phyloP scores from a whole-genome alignment of 1,139 yeast species.

The Lodderomyces oxycetoniae region DNA sequence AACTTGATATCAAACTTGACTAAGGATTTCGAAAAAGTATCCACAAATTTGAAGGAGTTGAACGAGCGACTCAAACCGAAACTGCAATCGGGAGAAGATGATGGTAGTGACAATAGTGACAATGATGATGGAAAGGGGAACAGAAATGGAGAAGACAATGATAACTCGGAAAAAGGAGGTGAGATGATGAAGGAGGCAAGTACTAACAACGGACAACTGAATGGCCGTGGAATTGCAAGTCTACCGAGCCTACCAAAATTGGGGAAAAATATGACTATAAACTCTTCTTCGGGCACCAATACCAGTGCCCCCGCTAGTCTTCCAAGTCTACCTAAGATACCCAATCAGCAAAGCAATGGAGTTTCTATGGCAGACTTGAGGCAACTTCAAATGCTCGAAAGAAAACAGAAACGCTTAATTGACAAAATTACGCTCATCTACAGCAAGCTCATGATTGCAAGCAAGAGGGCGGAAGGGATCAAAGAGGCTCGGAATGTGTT shows the following conservation, averaged over 20 bases:
- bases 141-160: background rate
- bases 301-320: background rate
- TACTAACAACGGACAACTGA: slow-evolving; percentile 1
- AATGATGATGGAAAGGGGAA: background rate
- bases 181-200: too few relatives aligned
- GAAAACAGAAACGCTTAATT: slow-evolving; percentile 17
- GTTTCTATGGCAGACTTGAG: slow-evolving; percentile 13
- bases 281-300: background rate
- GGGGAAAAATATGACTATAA: background rate
- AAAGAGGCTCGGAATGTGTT: slow-evolving; percentile 70
- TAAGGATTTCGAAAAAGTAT: slow-evolving; percentile 26
- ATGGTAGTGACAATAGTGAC: slow-evolving; percentile 1
- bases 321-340: slow-evolving; percentile 6
- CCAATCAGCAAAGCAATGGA: slow-evolving; percentile 2
- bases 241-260: slow-evolving; percentile 4
- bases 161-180: slow-evolving; percentile 1
- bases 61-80: slow-evolving; percentile 16
- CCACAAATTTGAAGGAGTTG: slow-evolving; percentile 22
- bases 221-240: slow-evolving; percentile 2
- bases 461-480: slow-evolving; percentile 60
- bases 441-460: slow-evolving; percentile 54
- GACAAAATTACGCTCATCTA: slow-evolving; percentile 48
- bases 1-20: slow-evolving; percentile 42
- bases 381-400: slow-evolving; percentile 10
- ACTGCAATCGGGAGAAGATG: slow-evolving; percentile 11